phyloP scores from a whole-genome alignment of 768 basidiomycete species.

The Mycena vulgaris region DNA sequence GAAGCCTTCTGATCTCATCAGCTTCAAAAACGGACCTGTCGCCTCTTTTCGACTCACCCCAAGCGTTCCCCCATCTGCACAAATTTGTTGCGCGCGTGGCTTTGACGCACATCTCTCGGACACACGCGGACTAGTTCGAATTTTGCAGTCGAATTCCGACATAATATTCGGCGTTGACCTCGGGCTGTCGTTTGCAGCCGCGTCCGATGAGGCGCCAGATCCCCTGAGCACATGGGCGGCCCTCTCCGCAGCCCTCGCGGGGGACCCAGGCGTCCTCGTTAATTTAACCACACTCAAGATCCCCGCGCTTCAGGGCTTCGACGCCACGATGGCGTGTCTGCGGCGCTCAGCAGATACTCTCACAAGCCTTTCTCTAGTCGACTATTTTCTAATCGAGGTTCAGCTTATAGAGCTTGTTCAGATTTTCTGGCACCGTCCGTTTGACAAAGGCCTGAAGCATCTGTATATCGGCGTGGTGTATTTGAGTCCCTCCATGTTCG shows the following conservation, averaged over 20 bases:
- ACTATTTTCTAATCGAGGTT: constrained; percentile 40
- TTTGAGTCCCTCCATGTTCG: constrained; percentile 26
- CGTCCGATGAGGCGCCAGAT: not conserved
- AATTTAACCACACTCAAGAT: constrained; percentile 18
- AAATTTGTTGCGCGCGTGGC: constrained; percentile 17
- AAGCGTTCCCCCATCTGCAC: constrained; percentile 39
- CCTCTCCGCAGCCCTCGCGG: constrained; percentile 9
- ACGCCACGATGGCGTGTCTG: constrained; percentile 45
- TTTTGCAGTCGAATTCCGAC: constrained; percentile 14
- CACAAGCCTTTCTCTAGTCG: constrained; percentile 42
- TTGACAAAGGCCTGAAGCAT: constrained; percentile 37
- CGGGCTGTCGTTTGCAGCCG: constrained; percentile 16
- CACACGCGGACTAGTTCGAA: constrained; percentile 13
- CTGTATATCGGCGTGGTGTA: constrained; percentile 44
- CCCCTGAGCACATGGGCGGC: constrained; percentile 29
- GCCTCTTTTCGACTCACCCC: constrained; percentile 49
- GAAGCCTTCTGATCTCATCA: constrained; percentile 52
- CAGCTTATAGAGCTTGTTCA: constrained; percentile 45
- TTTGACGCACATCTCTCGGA: constrained; percentile 30
- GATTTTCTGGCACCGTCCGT: constrained; percentile 42
- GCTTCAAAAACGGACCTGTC: constrained; percentile 50
- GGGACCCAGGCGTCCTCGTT: not conserved
- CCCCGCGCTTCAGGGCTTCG: constrained; percentile 36
- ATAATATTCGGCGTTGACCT: constrained; percentile 26
- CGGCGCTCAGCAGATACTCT: constrained; percentile 45